Base-by-base conservation (phyloP, 2,329 filamentous ascomycete species). In the Alternaria brassicae region DNA sequence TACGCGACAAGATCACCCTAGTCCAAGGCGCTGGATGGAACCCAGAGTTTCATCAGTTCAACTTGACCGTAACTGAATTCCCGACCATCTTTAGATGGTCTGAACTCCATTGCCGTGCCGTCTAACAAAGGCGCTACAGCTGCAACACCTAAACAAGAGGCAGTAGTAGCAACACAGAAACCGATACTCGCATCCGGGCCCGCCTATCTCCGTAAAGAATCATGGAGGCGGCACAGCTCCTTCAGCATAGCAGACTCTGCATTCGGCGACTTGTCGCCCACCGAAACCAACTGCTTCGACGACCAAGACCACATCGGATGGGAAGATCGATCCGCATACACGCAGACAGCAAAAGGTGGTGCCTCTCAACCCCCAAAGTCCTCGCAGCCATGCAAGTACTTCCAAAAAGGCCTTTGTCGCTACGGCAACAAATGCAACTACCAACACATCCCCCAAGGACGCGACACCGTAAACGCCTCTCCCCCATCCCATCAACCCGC, bases 1-100 rank as follows among this genome's bases (percentile, higher is more conserved):
- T 81, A 57, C 72, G 75, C 7, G 80, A 84, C 23, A 81, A 81
- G 50, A 82, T 88, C 58, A 88, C 86, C 0, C 81, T 88, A 10
- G 71, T 89, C 41, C 81, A 81, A 58, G 81, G 80, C n/a, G 73
- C 82, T 23, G 76, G 77, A 2, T 84, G 86, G 61, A 83, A 85
- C 61, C 73, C 78, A 2, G 83, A 88, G 58, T 88, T 86, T 57
- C 74, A 78, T 42, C 81, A 78, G 40, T 79, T 88, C 21, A 80
- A 79, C 19, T 75, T 88, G 58, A 79, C 79, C 6, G 72, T 85
- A 21, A 82, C 83, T 34, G 82, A 86, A 56, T 74, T 88, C 9
- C 81, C 80, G 1, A 78, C 79, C 0, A 78, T 88, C 15, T 88
- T 88, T 64, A 80, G 83, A 57, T 78, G 66, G 70, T 72, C 68